These are phyloP conservation scores for Zalerion maritima DNA, from an alignment of 495 filamentous ascomycete genomes.

Conservation along the genomic window DNA sequence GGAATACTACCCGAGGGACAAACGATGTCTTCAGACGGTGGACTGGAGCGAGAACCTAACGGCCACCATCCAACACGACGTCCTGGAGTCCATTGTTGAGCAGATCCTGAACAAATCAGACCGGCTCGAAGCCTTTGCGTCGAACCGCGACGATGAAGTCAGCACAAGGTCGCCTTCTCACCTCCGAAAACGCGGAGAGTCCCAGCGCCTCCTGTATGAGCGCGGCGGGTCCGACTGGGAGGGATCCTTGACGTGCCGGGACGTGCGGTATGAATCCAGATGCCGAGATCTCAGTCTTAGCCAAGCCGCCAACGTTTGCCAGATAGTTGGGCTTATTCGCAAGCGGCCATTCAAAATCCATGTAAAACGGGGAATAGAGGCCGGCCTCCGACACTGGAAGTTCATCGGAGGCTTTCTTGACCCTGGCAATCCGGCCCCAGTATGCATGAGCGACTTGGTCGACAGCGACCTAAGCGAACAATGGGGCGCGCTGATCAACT, in stretches of 20 bases:
- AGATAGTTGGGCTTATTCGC: slow-evolving; percentile 17
- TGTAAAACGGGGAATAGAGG: slow-evolving; percentile 9
- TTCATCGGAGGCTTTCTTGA: slow-evolving; percentile 20
- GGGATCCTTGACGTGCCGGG: slow-evolving; percentile 4
- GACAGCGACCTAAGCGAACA: slow-evolving; percentile 17
- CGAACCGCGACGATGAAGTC: background rate
- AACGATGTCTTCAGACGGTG: slow-evolving; percentile 34
- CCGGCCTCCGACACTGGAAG: slow-evolving; percentile 14
- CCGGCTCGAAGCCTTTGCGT: slow-evolving; percentile 17
- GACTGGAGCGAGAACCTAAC: slow-evolving; percentile 31
- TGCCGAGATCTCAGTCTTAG: slow-evolving; percentile 3
- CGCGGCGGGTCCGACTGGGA: slow-evolving; percentile 7
- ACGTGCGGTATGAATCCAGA: slow-evolving; percentile 11
- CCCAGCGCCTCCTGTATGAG: slow-evolving; percentile 26
- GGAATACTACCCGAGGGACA: slow-evolving; percentile 39
- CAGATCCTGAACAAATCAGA: slow-evolving; percentile 27
- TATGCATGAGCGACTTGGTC: slow-evolving; percentile 12
- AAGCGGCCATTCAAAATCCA: slow-evolving; percentile 9
- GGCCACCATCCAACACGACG: slow-evolving; percentile 39
- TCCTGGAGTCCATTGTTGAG: slow-evolving; percentile 22
- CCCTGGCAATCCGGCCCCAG: slow-evolving; percentile 5
- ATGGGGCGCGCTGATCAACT: slow-evolving; percentile 23
- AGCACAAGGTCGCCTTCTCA: slow-evolving; percentile 6
- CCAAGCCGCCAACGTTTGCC: slow-evolving; percentile 13
- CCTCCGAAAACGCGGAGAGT: slow-evolving; percentile 21